A percentile compares a stretch with the other conserved stretches of the same genome.
Evolutionary conservation across 2,329 filamentous ascomycete genomes (phyloP).

Genomic region (Lizonia empirigonia): DNA sequence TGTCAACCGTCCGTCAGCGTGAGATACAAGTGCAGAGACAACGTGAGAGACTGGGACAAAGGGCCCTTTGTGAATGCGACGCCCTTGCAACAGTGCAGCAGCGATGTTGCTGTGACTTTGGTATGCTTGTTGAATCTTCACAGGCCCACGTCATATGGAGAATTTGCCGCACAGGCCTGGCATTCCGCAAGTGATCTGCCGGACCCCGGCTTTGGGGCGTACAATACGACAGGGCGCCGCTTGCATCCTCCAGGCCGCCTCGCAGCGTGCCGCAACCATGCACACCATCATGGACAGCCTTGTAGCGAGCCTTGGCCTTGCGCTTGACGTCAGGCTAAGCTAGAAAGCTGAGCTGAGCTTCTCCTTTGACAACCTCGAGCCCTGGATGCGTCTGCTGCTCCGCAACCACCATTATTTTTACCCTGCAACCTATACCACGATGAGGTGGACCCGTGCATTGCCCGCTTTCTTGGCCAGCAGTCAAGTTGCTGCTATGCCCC

Average conservation of each 20-base stretch:
- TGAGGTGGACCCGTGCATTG: constrained; percentile 27
- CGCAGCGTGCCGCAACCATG: neutral
- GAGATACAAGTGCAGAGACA: neutral
- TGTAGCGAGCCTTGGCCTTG: constrained; percentile 7
- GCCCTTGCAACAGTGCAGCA: neutral
- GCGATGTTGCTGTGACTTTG: neutral
- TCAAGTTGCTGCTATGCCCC: constrained; percentile 25
- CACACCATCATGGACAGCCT: constrained; percentile 8
- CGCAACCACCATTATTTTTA: constrained; percentile 5
- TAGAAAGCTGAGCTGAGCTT: no score
- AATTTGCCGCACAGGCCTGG: constrained; percentile 6
- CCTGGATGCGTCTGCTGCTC: constrained; percentile 7
- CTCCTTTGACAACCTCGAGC: neutral
- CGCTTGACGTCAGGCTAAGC: no score
- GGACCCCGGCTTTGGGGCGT: neutral
- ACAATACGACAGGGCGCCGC: neutral
- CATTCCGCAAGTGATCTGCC: constrained; percentile 6
- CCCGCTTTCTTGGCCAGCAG: constrained; percentile 20
- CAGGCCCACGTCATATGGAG: constrained; percentile 11
- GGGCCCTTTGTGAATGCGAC: neutral
- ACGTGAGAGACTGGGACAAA: neutral
- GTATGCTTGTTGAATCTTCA: neutral
- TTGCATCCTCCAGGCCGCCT: constrained; percentile 5
- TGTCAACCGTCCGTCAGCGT: neutral
- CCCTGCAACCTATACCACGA: constrained; percentile 4